phyloP scores from a whole-genome alignment of 768 basidiomycete genomes.

The Crucibulum laeve region DNA sequence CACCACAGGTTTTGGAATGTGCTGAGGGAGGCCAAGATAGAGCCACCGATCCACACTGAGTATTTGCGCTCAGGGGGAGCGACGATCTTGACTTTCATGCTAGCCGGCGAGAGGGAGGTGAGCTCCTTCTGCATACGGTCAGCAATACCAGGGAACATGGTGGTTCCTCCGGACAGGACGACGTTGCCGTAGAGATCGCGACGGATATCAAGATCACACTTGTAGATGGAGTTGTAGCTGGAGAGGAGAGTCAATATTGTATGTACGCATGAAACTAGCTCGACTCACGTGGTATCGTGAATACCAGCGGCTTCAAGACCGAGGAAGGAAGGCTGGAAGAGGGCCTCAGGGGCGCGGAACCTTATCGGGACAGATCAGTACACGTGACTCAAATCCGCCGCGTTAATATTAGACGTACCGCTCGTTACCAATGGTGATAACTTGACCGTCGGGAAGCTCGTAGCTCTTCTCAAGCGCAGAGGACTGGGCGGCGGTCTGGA shows the following conservation, averaged over 20 bases:
- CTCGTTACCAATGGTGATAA: slow-evolving; percentile 1
- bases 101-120: slow-evolving; percentile 92
- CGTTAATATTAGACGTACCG: not conserved
- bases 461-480: slow-evolving; percentile 1
- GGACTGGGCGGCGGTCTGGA: not conserved
- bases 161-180: slow-evolving; percentile 85
- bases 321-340: slow-evolving; percentile 96
- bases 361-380: slow-evolving; percentile 84
- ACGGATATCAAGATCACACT: slow-evolving; percentile 84
- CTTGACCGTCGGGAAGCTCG: not conserved
- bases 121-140: slow-evolving; percentile 95
- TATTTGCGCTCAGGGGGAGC: slow-evolving; percentile 99
- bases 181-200: slow-evolving; percentile 80
- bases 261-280: too few relatives aligned
- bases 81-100: slow-evolving; percentile 98
- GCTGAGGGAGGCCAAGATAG: slow-evolving; percentile 90
- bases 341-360: slow-evolving; percentile 94
- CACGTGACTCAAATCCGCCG: not conserved
- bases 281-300: slow-evolving; percentile 94
- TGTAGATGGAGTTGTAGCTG: slow-evolving; percentile 80
- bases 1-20: slow-evolving; percentile 95
- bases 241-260: too few relatives aligned
- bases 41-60: slow-evolving; percentile 96
- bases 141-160: slow-evolving; percentile 97
- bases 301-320: slow-evolving; percentile 96